Base-by-base conservation (phyloP, 345 rosid species). In the Toxicodendron radicans region DNA sequence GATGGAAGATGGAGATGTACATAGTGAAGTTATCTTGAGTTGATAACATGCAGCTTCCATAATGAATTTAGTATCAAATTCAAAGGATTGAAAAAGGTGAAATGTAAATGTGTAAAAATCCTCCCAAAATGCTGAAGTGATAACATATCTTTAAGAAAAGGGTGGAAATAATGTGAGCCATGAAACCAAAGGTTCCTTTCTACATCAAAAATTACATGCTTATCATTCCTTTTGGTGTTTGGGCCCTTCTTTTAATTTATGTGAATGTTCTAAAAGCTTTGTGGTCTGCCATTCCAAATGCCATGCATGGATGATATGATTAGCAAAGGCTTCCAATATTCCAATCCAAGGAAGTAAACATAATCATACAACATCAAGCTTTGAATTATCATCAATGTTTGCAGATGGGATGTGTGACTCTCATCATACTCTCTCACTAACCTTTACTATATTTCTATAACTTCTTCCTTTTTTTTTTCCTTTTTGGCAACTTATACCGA, bases 1-100 rank as follows among this genome's bases (percentile, higher is more conserved):
- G 67, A 95, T 95, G 99, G 99, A 91, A 81, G 88, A 91, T 85
- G 90, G 89, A 35, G 41, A 64, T 52, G 75, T 76, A 10, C 93
- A 91, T 64, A 87, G 97, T 80, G 78, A 88, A 71, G 86, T 91
- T 58, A 53, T 78, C 70, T 79, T 90, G 74, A 83, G 80, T 73
- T 58, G 83, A 56, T 83, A 67, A 70, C 38, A 20, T 46, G 32
- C 49, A 30, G 2, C 38, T 41, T 64, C 18, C 43, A 38, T 8
- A 7, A 38, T 7, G 43, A 9, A 38, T 38, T 38, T 9, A 38
- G 6, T n/a, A n/a, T n/a, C n/a, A 38, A 38, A 1, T 38, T 9
- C 9, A 7, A 6, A 5, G 6, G 1, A 38, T 32, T 1, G 43
- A 38, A 38, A 38, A 38, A 38, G 10, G 43, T 7, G 43, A 38